Evolutionary conservation across 2,329 filamentous ascomycete genomes (phyloP).

Genomic region (Penicillium sp.): DNA sequence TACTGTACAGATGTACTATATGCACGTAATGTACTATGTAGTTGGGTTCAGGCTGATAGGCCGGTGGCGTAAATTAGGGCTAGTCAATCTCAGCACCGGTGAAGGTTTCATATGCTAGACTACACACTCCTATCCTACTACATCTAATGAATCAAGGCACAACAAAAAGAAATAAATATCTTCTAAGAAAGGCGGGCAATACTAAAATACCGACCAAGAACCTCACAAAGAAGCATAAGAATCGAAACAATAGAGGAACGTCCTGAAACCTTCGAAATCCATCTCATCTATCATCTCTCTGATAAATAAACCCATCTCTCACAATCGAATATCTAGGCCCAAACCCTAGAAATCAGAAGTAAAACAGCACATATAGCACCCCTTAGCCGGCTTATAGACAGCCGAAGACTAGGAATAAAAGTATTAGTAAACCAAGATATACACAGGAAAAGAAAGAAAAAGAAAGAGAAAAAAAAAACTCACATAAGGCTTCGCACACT

Average conservation of each 20-base stretch:
- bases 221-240: neutral
- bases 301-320: neutral
- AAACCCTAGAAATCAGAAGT: conserved; percentile 9
- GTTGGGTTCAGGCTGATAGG: neutral
- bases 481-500: conserved; percentile 16
- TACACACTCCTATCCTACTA: neutral
- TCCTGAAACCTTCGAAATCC: neutral
- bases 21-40: neutral
- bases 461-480: conserved; percentile 3
- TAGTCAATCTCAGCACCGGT: neutral
- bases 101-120: neutral
- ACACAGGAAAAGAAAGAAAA: neutral
- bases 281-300: neutral
- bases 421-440: neutral
- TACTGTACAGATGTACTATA: too few species aligned
- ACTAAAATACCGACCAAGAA: neutral
- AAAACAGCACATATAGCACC: conserved; percentile 20
- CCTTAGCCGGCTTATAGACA: conserved; percentile 9
- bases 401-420: neutral
- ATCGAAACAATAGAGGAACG: neutral
- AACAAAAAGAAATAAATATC: neutral
- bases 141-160: neutral
- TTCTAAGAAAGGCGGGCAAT: neutral
- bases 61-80: neutral
- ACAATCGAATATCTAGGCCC: neutral